phyloP scores from a whole-genome alignment of 306 rosid genomes.

The Hylodesmum podocarpum region DNA sequence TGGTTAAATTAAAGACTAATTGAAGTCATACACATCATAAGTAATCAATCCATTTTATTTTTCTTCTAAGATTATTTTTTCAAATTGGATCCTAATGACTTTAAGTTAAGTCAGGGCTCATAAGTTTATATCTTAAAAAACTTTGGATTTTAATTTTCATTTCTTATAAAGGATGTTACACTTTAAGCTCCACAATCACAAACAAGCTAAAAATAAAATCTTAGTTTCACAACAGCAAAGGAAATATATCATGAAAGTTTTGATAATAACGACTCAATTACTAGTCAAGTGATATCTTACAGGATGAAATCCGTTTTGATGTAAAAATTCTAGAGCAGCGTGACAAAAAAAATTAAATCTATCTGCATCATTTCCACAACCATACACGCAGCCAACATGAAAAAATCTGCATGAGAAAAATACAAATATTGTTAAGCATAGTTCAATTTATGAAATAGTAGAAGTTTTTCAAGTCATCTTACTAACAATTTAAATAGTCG shows the following conservation, averaged over 20 bases:
- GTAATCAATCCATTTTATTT: too few relatives aligned
- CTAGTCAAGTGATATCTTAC: constrained; percentile 49
- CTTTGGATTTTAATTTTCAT: not conserved
- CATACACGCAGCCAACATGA: constrained; percentile 66
- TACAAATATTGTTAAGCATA: not conserved
- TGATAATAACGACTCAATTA: not conserved
- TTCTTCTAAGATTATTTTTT: too few relatives aligned
- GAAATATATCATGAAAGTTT: not conserved
- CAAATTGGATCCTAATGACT: too few relatives aligned
- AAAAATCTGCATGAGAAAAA: constrained; percentile 56
- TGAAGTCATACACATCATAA: too few relatives aligned
- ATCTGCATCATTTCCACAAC: constrained; percentile 70
- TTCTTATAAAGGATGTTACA: not conserved
- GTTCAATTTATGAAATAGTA: not conserved
- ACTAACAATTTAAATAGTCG: not conserved
- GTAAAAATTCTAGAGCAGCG: constrained; percentile 88
- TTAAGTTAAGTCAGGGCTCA: too few relatives aligned
- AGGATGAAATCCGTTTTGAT: constrained; percentile 72
- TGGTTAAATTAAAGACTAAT: not conserved
- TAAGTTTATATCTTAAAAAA: not conserved
- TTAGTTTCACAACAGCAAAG: not conserved
- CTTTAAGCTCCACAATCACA: not conserved
- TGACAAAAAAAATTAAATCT: constrained; percentile 88
- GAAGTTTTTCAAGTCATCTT: not conserved
- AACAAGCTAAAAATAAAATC: not conserved